Evolutionary conservation across 2,329 filamentous ascomycete genomes (phyloP), one percentile per base, ranked within the genome.

Genomic region (Dryadomyces sulphureus): DNA sequence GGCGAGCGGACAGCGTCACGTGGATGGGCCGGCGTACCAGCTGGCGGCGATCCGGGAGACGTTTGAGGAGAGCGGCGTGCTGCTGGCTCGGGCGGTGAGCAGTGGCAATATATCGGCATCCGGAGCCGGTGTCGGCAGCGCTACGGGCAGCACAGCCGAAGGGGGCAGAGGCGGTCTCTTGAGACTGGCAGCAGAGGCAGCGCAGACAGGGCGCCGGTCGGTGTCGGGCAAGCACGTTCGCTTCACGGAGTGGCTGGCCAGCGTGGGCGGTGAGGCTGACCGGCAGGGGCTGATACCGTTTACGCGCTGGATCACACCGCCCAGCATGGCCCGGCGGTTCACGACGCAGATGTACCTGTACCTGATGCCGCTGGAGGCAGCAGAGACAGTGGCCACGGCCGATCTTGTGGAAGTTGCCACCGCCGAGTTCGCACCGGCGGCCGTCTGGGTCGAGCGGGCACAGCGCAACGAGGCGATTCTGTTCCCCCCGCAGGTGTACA

Each of bases 261-360:
- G 58, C 1, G 66, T 76, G 40, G 78, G 74, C 7, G 81, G 74
- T 0, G 62, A 69, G 11, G 65, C 79, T 4, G 87, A 94, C 60
- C 71, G 42, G 76, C 80, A 80, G 2, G 68, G 70, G 34, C 65
- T 95, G 3, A 66, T 85, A 7, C 87, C 89, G 0, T 95, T 94
- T 58, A 94, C 89, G 0, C 77, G 86, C 45, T 96, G 92, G 92
- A 72, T 96, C 47, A 96, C 92, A 2, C 90, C 90, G 0, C 62
- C 68, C 0, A 77, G 75, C 50, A 66, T 81, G 1, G 74, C 79
- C 0, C 86, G 81, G 55, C 75, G 92, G 40, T 98, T 93, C 65
- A 86, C 84, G 0, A 95, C 90, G 1, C 89, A 95, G 59, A 96
- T 96, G 90, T 98, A 96, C 63, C 62, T 96, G 11, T 94, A 94